phyloP scores from a whole-genome alignment of 2,329 filamentous ascomycete genomes.

The Colletotrichum somersetense region DNA sequence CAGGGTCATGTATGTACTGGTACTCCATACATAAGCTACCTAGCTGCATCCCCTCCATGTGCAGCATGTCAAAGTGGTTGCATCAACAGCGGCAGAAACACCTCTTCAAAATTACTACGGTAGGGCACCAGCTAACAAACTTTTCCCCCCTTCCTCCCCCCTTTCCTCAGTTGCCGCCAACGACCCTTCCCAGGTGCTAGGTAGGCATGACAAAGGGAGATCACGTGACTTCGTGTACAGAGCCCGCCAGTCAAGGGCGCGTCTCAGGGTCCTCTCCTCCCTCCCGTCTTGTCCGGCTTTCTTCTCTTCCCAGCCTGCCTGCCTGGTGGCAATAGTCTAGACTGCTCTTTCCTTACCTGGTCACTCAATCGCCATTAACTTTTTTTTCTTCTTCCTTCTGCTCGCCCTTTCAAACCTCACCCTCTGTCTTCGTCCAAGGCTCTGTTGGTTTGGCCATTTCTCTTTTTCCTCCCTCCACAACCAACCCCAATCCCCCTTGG shows the following conservation, averaged over 20 bases:
- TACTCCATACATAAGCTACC: slow-evolving; percentile 2
- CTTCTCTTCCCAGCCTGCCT: neutral
- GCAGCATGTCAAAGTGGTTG: neutral
- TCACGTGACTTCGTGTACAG: slow-evolving; percentile 42
- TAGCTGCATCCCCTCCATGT: neutral
- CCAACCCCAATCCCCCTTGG: neutral
- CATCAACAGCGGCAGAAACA: neutral
- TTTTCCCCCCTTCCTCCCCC: neutral
- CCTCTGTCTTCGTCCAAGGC: neutral
- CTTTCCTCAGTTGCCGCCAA: neutral
- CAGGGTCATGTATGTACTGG: neutral
- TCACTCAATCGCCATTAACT: neutral
- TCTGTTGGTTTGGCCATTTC: neutral
- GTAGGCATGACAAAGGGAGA: slow-evolving; percentile 6
- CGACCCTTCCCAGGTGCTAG: no score
- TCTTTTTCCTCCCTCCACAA: slow-evolving; percentile 1
- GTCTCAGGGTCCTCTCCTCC: neutral
- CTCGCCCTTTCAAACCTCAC: neutral
- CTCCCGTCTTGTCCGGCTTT: slow-evolving; percentile 2
- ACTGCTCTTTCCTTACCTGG: neutral
- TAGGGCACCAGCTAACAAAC: slow-evolving; percentile 14
- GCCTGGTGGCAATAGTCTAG: slow-evolving; percentile 2
- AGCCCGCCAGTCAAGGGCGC: slow-evolving; percentile 20
- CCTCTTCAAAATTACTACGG: neutral
- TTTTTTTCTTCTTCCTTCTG: neutral